Evolutionary conservation across 768 basidiomycete genomes (phyloP).

Genomic region (Leccinum uliginosum): DNA sequence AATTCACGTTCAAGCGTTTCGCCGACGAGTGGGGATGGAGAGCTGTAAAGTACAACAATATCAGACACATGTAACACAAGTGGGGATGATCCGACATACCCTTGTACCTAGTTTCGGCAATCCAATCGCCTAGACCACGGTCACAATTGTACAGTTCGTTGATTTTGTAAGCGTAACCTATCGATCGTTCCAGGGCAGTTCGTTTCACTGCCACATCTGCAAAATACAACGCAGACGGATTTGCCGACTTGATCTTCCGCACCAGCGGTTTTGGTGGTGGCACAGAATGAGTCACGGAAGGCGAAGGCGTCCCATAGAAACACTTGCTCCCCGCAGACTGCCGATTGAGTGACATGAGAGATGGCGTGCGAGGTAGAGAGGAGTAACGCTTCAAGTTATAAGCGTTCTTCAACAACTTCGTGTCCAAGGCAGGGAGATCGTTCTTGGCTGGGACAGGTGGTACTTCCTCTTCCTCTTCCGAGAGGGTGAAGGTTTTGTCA

Average conservation of each 20-base stretch:
- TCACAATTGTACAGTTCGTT: constrained; percentile 75
- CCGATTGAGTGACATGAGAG: constrained; percentile 40
- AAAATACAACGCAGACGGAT: constrained; percentile 69
- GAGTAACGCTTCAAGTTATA: constrained; percentile 42
- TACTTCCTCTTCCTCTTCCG: constrained; percentile 14
- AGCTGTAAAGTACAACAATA: constrained; percentile 7
- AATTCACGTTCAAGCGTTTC: constrained; percentile 26
- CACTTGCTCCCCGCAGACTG: constrained; percentile 20
- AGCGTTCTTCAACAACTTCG: constrained; percentile 23
- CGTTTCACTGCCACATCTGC: constrained; percentile 56
- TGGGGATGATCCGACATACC: constrained; percentile 35
- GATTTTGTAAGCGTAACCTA: constrained; percentile 75
- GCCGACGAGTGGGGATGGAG: constrained; percentile 19
- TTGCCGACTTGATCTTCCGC: constrained; percentile 33
- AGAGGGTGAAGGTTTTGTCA: constrained; percentile 12
- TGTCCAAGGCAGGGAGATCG: constrained; percentile 20
- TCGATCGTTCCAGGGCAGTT: constrained; percentile 62
- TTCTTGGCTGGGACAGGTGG: constrained; percentile 30
- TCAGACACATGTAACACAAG: constrained; percentile 3
- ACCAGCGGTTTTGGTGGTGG: constrained; percentile 17
- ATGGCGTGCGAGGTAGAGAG: constrained; percentile 66
- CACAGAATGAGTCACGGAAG: constrained; percentile 33
- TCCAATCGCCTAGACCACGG: constrained; percentile 77
- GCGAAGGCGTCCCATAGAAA: constrained; percentile 24
- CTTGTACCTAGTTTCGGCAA: constrained; percentile 49